Percentiles rank a stretch among this genome's conserved stretches.
These are phyloP conservation scores for Hygrophoropsis aurantiaca DNA, from an alignment of 768 basidiomycete species.

Conservation along the genomic window DNA sequence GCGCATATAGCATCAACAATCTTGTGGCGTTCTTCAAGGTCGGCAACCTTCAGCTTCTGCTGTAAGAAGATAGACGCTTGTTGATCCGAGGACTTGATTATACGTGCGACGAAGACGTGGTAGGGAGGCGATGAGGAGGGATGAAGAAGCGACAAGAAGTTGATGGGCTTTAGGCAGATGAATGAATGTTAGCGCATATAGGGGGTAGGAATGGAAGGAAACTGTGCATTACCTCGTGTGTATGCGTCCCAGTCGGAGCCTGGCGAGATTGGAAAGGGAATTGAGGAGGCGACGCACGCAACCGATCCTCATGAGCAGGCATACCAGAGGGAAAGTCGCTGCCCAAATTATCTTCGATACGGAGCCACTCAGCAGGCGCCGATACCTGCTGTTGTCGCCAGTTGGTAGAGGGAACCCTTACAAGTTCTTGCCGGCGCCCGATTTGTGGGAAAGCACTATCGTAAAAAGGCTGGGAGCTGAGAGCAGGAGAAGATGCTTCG, in stretches of 20 bases:
- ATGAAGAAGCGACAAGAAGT: conserved; percentile 82
- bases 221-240: conserved; percentile 51
- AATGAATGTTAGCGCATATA: conserved; percentile 13
- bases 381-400: conserved; percentile 29
- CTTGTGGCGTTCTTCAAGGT: conserved; percentile 71
- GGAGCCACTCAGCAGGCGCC: conserved; percentile 43
- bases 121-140: conserved; percentile 86
- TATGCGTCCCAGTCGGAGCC: conserved; percentile 24
- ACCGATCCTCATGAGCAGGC: conserved; percentile 23
- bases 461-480: conserved; percentile 35
- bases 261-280: conserved; percentile 23
- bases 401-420: conserved; percentile 11
- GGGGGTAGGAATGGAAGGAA: conserved; percentile 9
- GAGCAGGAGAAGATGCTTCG: conserved; percentile 40
- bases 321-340: conserved; percentile 22
- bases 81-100: conserved; percentile 88
- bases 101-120: conserved; percentile 75
- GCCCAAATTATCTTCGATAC: conserved; percentile 30
- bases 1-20: conserved; percentile 87
- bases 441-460: conserved; percentile 29
- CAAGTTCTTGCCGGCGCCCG: conserved; percentile 15
- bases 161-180: conserved; percentile 64
- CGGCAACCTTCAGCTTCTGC: conserved; percentile 87
- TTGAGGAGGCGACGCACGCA: conserved; percentile 29
- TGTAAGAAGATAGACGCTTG: conserved; percentile 90